Base-by-base conservation (phyloP, 1,284 basidiomycete genomes). In the Vanrija humicola region DNA sequence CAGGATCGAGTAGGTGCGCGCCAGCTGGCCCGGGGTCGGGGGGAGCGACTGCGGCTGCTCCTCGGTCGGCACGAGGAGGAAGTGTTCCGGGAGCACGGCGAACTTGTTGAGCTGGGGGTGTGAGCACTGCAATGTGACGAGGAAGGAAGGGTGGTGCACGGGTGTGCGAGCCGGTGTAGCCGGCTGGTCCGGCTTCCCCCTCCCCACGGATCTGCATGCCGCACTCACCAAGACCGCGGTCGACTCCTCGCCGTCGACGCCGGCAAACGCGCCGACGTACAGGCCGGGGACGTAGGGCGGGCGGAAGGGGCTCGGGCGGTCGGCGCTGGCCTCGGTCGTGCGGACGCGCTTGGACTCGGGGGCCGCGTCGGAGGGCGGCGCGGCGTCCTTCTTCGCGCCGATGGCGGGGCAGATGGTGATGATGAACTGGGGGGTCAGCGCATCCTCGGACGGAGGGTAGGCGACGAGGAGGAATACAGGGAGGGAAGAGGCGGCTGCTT, bases 361-460 rank as follows among this genome's bases (percentile, higher is more conserved):
- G 3, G 64, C 62, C 2, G 56, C 51, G 7, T 50, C 48, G 25
- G 34, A 48, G 54, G 50, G 63, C 15, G 69, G 58, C 25, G 59
- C 59, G 38, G 67, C 65, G 5, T 29, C 44, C 48, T 73, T 65
- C 71, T 93, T 94, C 62, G 87, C 81, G 68, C 86, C 84, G 39
- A 94, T 77, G 0, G 89, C 87, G 19, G 89, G 87, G 67, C 90
- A 93, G 19, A 89, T 72, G 55, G 86, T 81, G 54, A 94, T 82
- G 73, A 91, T 82, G 74, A 88, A 92, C 90, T 94, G 44, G 15
- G 5, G 16, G 61, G 48, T n/a, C 3, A 18, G 43, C 46, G 18
- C 28, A 2, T 7, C n/a, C n/a, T n/a, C n/a, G 25, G 23, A 25
- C n/a, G 23, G 15, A 18, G 18, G 29, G 19, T 5, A 23, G 21